These are phyloP conservation scores for Colletotrichum zoysiae DNA, from an alignment of 2,329 filamentous ascomycete species.

Conservation along the genomic window DNA sequence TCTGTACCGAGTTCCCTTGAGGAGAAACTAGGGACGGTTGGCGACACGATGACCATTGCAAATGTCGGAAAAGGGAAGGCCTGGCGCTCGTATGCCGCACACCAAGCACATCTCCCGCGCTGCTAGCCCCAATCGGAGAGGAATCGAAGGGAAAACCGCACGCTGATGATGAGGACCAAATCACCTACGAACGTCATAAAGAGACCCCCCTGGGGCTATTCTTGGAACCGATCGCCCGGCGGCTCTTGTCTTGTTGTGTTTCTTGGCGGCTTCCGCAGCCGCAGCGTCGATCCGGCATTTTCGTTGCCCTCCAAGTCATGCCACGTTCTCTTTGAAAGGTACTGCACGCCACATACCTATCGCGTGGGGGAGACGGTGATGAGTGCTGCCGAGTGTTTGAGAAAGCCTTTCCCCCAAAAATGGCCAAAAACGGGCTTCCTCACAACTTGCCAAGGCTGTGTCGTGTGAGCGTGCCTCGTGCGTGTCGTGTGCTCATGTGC, in stretches of 20 bases:
- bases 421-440: neutral
- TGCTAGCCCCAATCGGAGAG: neutral
- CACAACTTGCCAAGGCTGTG: neutral
- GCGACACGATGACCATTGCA: slow-evolving; percentile 18
- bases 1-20: neutral
- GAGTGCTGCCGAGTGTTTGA: neutral
- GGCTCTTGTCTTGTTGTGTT: neutral
- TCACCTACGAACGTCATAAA: neutral
- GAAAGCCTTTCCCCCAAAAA: neutral
- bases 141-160: neutral
- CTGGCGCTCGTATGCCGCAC: neutral
- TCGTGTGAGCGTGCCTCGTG: slow-evolving; percentile 26
- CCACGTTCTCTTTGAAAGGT: neutral
- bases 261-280: slow-evolving; percentile 27
- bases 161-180: neutral
- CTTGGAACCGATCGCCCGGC: slow-evolving; percentile 27
- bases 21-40: neutral
- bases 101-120: slow-evolving; percentile 8
- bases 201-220: neutral
- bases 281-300: slow-evolving; percentile 32
- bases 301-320: neutral
- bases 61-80: neutral
- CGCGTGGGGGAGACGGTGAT: slow-evolving; percentile 2
- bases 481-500: slow-evolving; percentile 37
- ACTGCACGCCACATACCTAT: neutral